A percentile compares a stretch with the other conserved stretches of the same genome.
Conservation (phyloP, 2,329 filamentous ascomycete genomes). For the Ilyonectria robusta region DNA sequence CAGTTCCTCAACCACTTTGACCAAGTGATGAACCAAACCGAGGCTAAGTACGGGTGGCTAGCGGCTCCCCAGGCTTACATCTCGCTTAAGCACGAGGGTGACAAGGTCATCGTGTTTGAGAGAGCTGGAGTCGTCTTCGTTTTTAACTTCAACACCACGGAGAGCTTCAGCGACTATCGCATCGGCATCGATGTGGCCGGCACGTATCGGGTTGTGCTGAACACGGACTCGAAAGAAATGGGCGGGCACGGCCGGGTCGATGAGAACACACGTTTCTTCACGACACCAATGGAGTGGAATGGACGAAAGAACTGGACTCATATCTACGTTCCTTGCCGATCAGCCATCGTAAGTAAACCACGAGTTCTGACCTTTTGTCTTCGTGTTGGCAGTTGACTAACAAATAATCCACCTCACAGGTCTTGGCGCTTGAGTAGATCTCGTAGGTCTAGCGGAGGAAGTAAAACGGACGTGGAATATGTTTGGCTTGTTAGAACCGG, state of each 20-base stretch:
- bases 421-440: conserved; percentile 64
- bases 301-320: conserved; percentile 90
- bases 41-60: conserved; percentile 93
- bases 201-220: conserved; percentile 89
- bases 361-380: neutral
- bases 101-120: conserved; percentile 98
- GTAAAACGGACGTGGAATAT: neutral
- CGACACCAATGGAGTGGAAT: conserved; percentile 92
- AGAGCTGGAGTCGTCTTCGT: conserved; percentile 90
- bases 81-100: conserved; percentile 91
- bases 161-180: conserved; percentile 92
- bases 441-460: conserved; percentile 37
- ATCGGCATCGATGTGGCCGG: conserved; percentile 88
- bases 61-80: conserved; percentile 89
- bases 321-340: conserved; percentile 88
- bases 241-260: conserved; percentile 86
- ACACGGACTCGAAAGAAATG: conserved; percentile 82
- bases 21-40: conserved; percentile 87
- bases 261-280: conserved; percentile 89
- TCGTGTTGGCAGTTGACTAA: conserved; percentile 19
- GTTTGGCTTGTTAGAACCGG: neutral
- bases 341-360: conserved; percentile 78
- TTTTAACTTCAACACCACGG: conserved; percentile 93
- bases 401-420: conserved; percentile 52
- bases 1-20: conserved; percentile 95